Evolutionary conservation across 169 alveolate species (phyloP).

Genomic region (Plasmodium yoelii): DNA sequence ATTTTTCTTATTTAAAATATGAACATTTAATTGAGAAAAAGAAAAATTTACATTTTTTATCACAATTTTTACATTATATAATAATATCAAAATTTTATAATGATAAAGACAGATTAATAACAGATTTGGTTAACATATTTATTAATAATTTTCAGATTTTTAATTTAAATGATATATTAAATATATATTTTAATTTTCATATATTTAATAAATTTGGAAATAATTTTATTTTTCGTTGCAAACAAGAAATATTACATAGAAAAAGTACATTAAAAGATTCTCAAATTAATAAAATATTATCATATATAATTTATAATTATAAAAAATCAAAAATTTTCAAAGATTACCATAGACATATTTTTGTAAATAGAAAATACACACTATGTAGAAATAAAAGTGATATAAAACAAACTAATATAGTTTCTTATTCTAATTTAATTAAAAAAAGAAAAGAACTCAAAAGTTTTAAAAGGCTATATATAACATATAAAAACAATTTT

Average conservation of each 20-base stretch:
- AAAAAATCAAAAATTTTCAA: constrained; percentile 6
- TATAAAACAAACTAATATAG: background rate
- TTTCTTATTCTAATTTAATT: background rate
- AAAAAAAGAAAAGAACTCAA: constrained; percentile 3
- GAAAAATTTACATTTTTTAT: constrained; percentile 19
- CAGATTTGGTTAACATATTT: constrained; percentile 7
- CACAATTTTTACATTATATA: constrained; percentile 22
- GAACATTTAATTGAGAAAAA: constrained; percentile 23
- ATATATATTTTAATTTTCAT: constrained; percentile 33
- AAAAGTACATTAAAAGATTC: constrained; percentile 38
- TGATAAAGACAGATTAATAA: constrained; percentile 3
- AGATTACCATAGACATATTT: constrained; percentile 14
- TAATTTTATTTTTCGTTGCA: constrained; percentile 3
- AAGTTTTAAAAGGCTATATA: background rate
- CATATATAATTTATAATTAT: constrained; percentile 28
- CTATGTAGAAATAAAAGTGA: background rate
- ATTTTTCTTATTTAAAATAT: constrained; percentile 42
- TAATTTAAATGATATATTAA: constrained; percentile 19
- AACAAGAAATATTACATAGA: constrained; percentile 28
- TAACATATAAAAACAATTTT: background rate
- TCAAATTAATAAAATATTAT: constrained; percentile 35
- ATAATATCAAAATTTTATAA: constrained; percentile 29
- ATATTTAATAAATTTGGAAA: background rate
- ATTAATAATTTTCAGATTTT: constrained; percentile 15
- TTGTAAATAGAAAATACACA: background rate